Evolutionary conservation across 2,329 filamentous ascomycete genomes (phyloP).

Genomic region (Mycocentrospora acerina): DNA sequence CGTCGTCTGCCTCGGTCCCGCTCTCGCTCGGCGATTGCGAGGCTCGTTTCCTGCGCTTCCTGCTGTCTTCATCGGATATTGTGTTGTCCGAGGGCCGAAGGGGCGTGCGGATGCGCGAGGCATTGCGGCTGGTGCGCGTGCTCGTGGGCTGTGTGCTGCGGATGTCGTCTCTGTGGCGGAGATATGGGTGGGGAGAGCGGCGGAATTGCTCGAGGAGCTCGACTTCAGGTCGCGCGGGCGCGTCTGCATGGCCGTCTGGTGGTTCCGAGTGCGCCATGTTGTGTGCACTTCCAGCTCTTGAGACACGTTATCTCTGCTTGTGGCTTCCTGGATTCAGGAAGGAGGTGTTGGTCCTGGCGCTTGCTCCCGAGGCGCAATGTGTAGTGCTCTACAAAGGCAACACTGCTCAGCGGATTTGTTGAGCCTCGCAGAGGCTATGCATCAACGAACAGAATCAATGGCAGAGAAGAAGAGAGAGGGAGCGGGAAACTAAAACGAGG

Average conservation of each 20-base stretch:
- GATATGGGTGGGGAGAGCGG: constrained; percentile 43
- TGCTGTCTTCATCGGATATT: constrained; percentile 28
- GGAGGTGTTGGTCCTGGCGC: too few relatives aligned
- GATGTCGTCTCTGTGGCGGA: constrained; percentile 33
- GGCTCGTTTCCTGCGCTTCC: constrained; percentile 27
- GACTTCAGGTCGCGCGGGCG: constrained; percentile 21
- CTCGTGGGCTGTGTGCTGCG: constrained; percentile 18
- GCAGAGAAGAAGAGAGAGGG: constrained; percentile 3
- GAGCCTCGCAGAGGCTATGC: constrained; percentile 8
- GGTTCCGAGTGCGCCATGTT: constrained; percentile 17
- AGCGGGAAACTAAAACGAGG: constrained; percentile 2
- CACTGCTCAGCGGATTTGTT: constrained; percentile 10
- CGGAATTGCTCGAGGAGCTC: constrained; percentile 39
- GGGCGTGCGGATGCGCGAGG: constrained; percentile 15
- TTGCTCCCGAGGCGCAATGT: not conserved
- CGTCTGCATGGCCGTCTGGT: constrained; percentile 20
- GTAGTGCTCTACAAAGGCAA: constrained; percentile 12
- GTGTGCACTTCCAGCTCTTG: constrained; percentile 6
- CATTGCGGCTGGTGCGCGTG: constrained; percentile 18
- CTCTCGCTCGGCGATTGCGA: constrained; percentile 69
- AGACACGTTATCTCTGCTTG: constrained; percentile 3
- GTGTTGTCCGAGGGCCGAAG: constrained; percentile 17
- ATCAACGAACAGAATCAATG: constrained; percentile 10
- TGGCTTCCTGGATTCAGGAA: not conserved
- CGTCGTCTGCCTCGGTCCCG: constrained; percentile 93